A percentile compares a stretch with the other conserved stretches of the same genome.
Conservation (phyloP, 2,329 filamentous ascomycete species). For the Immersiporthe knoxdaviesiana region DNA sequence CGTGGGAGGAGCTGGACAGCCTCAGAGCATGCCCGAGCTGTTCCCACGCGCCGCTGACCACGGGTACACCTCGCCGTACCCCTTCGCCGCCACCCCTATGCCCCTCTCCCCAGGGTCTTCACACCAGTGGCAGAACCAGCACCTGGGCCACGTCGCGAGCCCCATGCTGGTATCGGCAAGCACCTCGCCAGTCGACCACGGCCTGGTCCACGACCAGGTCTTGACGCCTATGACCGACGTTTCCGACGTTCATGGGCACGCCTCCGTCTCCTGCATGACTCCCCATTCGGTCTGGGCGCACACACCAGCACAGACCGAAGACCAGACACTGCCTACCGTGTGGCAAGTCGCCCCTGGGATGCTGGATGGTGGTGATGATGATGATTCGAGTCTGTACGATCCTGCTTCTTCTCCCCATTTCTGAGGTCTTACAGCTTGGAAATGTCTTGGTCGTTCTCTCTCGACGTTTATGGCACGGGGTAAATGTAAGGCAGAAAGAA, state of each 20-base stretch:
- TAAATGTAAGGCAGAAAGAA: neutral
- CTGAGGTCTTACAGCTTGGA: neutral
- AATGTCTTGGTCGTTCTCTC: neutral
- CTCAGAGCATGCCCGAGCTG: slow-evolving; percentile 8
- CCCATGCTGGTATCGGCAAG: neutral
- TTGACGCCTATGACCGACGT: slow-evolving; percentile 9
- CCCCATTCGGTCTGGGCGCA: neutral
- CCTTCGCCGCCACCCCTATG: neutral
- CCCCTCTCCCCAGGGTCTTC: neutral
- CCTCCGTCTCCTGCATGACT: neutral
- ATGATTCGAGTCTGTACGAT: neutral
- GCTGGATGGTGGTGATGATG: slow-evolving; percentile 1
- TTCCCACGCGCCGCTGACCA: slow-evolving; percentile 17
- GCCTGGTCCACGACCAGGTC: slow-evolving; percentile 10
- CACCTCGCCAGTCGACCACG: neutral
- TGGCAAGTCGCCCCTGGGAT: neutral
- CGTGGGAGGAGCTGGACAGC: neutral
- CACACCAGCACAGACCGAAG: neutral
- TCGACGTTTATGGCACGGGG: neutral
- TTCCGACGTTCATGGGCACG: neutral
- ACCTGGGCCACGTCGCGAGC: neutral
- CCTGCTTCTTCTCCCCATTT: slow-evolving; percentile 14
- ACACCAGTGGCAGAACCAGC: slow-evolving; percentile 13
- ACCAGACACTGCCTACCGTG: slow-evolving; percentile 4
- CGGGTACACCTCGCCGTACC: slow-evolving; percentile 14